Evolutionary conservation across 2,329 filamentous ascomycete genomes (phyloP).

Genomic region (Capronia epimyces): DNA sequence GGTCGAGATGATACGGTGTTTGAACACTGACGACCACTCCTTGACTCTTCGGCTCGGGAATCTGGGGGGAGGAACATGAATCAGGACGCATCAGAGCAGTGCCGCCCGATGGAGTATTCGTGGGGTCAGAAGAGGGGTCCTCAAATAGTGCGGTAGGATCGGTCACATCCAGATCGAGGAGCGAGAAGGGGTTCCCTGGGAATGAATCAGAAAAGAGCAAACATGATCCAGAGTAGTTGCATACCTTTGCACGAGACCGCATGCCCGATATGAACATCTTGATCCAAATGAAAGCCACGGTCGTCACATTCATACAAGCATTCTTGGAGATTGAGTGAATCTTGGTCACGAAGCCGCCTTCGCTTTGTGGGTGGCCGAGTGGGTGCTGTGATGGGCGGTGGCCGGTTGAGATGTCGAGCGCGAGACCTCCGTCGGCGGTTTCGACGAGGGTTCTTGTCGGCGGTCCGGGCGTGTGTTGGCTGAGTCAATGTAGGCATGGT

Average conservation of each 20-base stretch:
- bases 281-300: constrained; percentile 17
- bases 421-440: background rate
- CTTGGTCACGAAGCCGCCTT: constrained; percentile 13
- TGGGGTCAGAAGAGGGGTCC: background rate
- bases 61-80: background rate
- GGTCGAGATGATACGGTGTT: background rate
- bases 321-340: constrained; percentile 9
- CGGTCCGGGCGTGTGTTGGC: background rate
- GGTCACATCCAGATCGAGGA: constrained; percentile 7
- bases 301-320: constrained; percentile 17
- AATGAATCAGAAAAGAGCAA: background rate
- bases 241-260: constrained; percentile 1
- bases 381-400: background rate
- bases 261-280: constrained; percentile 13
- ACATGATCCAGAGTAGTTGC: background rate
- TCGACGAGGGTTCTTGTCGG: background rate
- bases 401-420: background rate
- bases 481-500: background rate
- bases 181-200: constrained; percentile 8
- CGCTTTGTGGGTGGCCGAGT: constrained; percentile 2
- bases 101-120: background rate
- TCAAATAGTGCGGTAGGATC: background rate
- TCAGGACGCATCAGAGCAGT: background rate
- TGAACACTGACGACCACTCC: background rate
- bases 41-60: background rate